Evolutionary conservation across 169 alveolate genomes (phyloP), one percentile per base, ranked within the genome.

Genomic region (Perkinsus marinus): DNA sequence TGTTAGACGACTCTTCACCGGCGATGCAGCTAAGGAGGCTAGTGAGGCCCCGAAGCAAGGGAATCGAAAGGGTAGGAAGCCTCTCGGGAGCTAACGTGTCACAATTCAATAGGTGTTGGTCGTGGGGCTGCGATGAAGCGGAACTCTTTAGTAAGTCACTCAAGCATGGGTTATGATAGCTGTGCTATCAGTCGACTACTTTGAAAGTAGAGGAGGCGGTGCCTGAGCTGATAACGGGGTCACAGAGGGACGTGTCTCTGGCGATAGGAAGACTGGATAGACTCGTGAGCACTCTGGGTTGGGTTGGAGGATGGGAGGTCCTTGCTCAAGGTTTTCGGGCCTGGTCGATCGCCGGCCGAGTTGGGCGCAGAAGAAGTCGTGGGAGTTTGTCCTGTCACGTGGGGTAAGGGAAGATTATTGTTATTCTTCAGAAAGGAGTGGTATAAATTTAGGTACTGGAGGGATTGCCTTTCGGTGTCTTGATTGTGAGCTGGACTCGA

Each of bases 391-490:
- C 79, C 79, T 6, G 79, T 57, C 22, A 57, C 79, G 22, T 57
- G 79, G 79, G 79, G 79, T 57, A 57, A 30, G 34, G 46, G 46
- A 41, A 10, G 79, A 0, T 57, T 57, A 0, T 5, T 2, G 79
- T 6, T 16, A 16, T 2, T 13, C 79, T 13, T 2, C 34, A 2
- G 79, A 57, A 57, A 2, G 34, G 79, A 19, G 37, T 57, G 26
- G 79, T 57, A 57, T 57, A 16, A 6, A 30, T 57, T 2, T 30
- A 57, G 79, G 79, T 57, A 57, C 79, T 57, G 79, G 79, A 13
- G 79, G 79, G 36, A 90, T 90, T 0, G 91, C 91, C 39, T 90
- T 90, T 39, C 36, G 91, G 36, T 90, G 91, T 43, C 69, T 90
- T n/a, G 91, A 90, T 16, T 90, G 91, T 69, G 91, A 90, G 39